phyloP scores from a whole-genome alignment of 2,329 filamentous ascomycete species.

The Lizonia empirigonia region DNA sequence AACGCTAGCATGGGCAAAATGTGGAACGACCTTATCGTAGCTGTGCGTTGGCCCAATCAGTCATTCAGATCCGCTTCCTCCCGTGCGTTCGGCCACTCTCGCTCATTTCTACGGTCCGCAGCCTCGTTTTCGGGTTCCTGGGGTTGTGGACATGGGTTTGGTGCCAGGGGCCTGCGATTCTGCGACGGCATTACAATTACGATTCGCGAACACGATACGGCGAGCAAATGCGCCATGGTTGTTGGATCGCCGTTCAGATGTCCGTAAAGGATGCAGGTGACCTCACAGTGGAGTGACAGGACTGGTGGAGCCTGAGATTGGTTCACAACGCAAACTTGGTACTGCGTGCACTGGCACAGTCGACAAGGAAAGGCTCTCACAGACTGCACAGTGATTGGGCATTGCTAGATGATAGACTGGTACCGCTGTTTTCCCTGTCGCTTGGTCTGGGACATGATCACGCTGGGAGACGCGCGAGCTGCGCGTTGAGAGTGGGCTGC shows the following conservation, averaged over 20 bases:
- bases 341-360: not conserved
- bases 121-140: constrained; percentile 16
- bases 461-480: constrained; percentile 9
- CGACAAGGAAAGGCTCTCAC: not conserved
- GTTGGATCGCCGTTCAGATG: constrained; percentile 7
- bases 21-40: no score
- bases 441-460: not conserved
- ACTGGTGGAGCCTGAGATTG: not conserved
- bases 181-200: not conserved
- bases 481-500: constrained; percentile 2
- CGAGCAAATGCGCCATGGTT: not conserved
- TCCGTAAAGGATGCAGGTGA: constrained; percentile 7
- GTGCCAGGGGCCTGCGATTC: constrained; percentile 6
- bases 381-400: not conserved
- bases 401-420: not conserved
- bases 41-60: no score
- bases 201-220: not conserved
- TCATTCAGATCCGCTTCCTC: no score
- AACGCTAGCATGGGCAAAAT: no score
- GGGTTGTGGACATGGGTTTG: constrained; percentile 8
- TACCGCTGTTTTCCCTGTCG: not conserved
- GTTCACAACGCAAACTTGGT: not conserved
- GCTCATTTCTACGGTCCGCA: no score
- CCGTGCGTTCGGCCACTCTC: no score
- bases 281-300: constrained; percentile 1